Base-by-base conservation (phyloP, 441 rosid species). In the Pelargonium citronellum region DNA sequence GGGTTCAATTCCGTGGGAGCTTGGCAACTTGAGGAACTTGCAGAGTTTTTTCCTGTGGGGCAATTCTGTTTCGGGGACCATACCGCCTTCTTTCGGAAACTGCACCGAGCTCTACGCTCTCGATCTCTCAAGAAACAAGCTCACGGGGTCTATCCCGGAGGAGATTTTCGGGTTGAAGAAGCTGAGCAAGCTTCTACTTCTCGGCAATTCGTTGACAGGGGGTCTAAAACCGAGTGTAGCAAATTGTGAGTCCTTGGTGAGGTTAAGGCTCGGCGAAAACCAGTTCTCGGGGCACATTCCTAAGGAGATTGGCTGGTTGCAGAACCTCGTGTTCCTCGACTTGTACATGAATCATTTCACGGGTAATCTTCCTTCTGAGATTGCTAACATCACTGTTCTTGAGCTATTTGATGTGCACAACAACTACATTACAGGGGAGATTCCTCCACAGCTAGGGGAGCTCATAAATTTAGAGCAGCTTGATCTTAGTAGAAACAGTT, bases 41-140 rank as follows among this genome's bases (percentile, higher is more conserved):
- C 96, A 93, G 77, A 88, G 85, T 70, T 93, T 93, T 72, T 93
- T 87, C 83, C 68, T 93, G 77, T 93, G 98, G 98, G 97, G 95
- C 4, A 93, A 93, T 78, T 84, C 79, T 0, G 85, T 91, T 44
- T 89, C 96, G 0, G 97, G 98, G 60, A 86, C 87, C 1, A 88
- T 89, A 63, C 97, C 98, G 11, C 53, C 90, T 22, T 87, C 95
- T 51, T 91, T 93, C 20, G 90, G 95, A 6, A 93, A 91, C 82
- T 91, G 98, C 79, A 80, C 91, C 0, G 92, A 89, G 65, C 81
- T 93, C 11, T 84, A 82, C 19, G 82, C 96, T 0, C 87, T 93
- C 4, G 98, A 93, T 77, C 92, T 93, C 69, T 93, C 98, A 0
- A 82, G 89, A 79, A 93, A 91, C 85, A 88, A 88, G 85, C 91